Base-by-base conservation (phyloP, 2,329 filamentous ascomycete genomes). In the Aschersonia sp. region DNA sequence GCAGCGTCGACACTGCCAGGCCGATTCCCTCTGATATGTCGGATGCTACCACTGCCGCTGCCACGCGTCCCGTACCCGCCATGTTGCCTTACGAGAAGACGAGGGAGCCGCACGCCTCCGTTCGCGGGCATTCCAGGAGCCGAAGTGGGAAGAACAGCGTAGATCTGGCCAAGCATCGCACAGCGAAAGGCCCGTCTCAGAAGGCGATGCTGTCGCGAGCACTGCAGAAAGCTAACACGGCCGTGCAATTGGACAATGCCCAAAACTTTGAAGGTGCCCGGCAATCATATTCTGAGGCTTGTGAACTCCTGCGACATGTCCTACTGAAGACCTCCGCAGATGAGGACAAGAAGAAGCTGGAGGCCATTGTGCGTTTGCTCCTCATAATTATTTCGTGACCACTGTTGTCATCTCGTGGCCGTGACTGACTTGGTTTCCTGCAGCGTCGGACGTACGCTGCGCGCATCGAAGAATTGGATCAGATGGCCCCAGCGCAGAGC, bases 141-240 rank as follows among this genome's bases (percentile, higher is more conserved):
- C 59, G 61, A 30, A 62, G 56, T 44, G 59, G 58, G 6, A 66
- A 59, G 37, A 56, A 60, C 10, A 66, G 62, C 47, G 52, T 50
- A 35, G 63, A 67, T 22, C 44, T 51, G 29, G 46, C 54, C 35
- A 65, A 55, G 47, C 48, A 48, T 42, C 58, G 59, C 8, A 49
- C 51, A 12, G 41, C 50, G n/a, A 72, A 72, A 51, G 66, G 66
- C n/a, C 77, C 78, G 11, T 87, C 84, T 1, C 84, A 97, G 62
- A 97, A 95, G 69, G 85, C 83, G 9, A 97, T 97, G 89, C 74
- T 98, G 37, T 95, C 90, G n/a, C 86, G 85, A 56, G 92, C 92
- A 1, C 70, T 98, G 47, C 84, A 94, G 61, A 95, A 95, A 66
- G 92, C 92, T 45, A 95, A 98, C 59, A 90, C 87, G 10, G 92